Percentiles rank a stretch among this genome's conserved stretches.
Evolutionary conservation across 1,139 yeast species (phyloP).

Genomic region (Pichia inconspicua): DNA sequence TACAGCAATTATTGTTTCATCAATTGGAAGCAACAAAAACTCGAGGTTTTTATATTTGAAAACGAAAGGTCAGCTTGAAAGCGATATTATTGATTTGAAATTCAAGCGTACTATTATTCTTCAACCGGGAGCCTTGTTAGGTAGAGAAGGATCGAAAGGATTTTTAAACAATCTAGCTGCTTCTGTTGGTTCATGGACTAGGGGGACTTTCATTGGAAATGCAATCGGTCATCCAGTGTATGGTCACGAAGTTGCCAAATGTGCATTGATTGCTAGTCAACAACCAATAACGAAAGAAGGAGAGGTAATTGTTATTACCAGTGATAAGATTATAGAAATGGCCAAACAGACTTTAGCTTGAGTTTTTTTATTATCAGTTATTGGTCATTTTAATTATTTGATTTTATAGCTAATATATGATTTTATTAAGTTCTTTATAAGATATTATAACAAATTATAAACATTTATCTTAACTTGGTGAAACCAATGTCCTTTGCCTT

Average conservation of each 20-base stretch:
- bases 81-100: slow-evolving; percentile 45
- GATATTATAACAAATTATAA: slow-evolving; percentile 1
- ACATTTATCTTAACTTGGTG: slow-evolving; percentile 89
- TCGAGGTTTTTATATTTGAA: slow-evolving; percentile 52
- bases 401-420: not conserved
- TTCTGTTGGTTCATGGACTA: slow-evolving; percentile 29
- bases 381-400: not conserved
- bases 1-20: slow-evolving; percentile 57
- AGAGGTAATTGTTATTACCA: slow-evolving; percentile 19
- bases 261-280: slow-evolving; percentile 29
- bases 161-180: slow-evolving; percentile 27
- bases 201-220: slow-evolving; percentile 31
- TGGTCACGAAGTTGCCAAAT: slow-evolving; percentile 44
- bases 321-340: slow-evolving; percentile 20
- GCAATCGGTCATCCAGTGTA: slow-evolving; percentile 34
- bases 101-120: slow-evolving; percentile 64
- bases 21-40: slow-evolving; percentile 46
- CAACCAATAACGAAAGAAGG: slow-evolving; percentile 19
- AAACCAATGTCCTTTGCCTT: slow-evolving; percentile 98
- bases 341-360: slow-evolving; percentile 1
- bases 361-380: too few relatives aligned
- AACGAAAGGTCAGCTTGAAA: slow-evolving; percentile 60
- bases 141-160: slow-evolving; percentile 44
- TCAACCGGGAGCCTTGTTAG: slow-evolving; percentile 63
- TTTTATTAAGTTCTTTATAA: slow-evolving; percentile 1